phyloP scores from a whole-genome alignment of 495 filamentous ascomycete species.

The Peziza echinospora region DNA sequence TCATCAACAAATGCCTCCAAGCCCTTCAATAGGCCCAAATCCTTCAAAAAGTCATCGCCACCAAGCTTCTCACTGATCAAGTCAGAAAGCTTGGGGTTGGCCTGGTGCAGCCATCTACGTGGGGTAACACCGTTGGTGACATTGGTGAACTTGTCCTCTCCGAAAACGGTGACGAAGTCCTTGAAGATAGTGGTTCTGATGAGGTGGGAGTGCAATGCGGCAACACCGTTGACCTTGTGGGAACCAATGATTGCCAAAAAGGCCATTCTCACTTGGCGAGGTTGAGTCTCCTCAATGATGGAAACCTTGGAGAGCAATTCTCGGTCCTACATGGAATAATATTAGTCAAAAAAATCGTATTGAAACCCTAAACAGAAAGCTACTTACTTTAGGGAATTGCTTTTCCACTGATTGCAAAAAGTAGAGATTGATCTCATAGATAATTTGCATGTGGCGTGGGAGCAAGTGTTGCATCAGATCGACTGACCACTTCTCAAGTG shows the following conservation, averaged over 20 bases:
- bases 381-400: constrained; percentile 53
- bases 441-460: constrained; percentile 87
- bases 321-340: too few species aligned
- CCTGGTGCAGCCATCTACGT: constrained; percentile 88
- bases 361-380: not conserved
- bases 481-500: constrained; percentile 96
- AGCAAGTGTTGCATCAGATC: constrained; percentile 78
- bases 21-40: constrained; percentile 64
- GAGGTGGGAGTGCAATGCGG: constrained; percentile 88
- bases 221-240: constrained; percentile 97
- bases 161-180: constrained; percentile 86
- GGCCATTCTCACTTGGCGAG: constrained; percentile 98
- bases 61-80: constrained; percentile 78
- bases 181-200: constrained; percentile 98
- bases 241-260: constrained; percentile 87
- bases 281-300: constrained; percentile 88
- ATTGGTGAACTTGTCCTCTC: constrained; percentile 91
- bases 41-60: constrained; percentile 62
- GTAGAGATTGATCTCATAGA: constrained; percentile 91
- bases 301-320: constrained; percentile 71
- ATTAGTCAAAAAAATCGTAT: not conserved
- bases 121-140: constrained; percentile 97
- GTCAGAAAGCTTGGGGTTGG: constrained; percentile 80
- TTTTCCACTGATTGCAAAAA: constrained; percentile 82
- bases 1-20: constrained; percentile 64